Evolutionary conservation across 176 grass and related monocot genomes (phyloP), one percentile per base, ranked within the genome.

Genomic region (Carex scoparia): DNA sequence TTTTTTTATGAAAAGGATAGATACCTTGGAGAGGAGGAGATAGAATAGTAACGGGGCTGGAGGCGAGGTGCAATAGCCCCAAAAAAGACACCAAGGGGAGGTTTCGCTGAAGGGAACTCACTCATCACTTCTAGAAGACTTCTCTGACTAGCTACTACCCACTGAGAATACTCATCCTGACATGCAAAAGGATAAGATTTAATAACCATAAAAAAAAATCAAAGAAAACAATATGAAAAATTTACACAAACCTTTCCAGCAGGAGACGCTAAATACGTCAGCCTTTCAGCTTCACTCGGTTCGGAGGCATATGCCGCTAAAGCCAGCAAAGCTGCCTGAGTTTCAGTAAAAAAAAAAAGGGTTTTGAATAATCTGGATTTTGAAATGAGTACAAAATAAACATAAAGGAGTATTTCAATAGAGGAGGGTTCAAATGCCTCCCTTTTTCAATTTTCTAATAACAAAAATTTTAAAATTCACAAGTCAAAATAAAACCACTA

Each of bases 141-240:
- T 85, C 91, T 97, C 72, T 97, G 94, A 78, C 85, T 94, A 76
- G 88, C 86, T 77, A 91, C 80, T 83, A 97, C 86, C 94, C 94
- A 97, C 33, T 97, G 94, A 87, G 91, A 93, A 81, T 97, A 97
- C 46, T 97, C 94, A 81, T 97, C 94, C 94, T 97, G 80, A 67
- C 3, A 65, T 16, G 3, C 16, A 40, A 87, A 83, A 56, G 30
- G 30, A 81, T 12, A 46, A 7, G 38, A 81, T 27, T 83, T 67
- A 83, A 68, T 51, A 53, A 56, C 19, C 66, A 8, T 33, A 59
- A 64, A 28, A 56, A 51, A 19, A 31, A 27, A 35, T 2, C 3
- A 35, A 35, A 35, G 33, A 35, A n/a, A 86, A 86, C 23, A 60
- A 38, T 64, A 65, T 51, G 19, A 61, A 86, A 35, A 58, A 33